A percentile compares a stretch with the other conserved stretches of the same genome.
Evolutionary conservation across 768 basidiomycete species (phyloP).

Genomic region (Multifurca ochricompacta): DNA sequence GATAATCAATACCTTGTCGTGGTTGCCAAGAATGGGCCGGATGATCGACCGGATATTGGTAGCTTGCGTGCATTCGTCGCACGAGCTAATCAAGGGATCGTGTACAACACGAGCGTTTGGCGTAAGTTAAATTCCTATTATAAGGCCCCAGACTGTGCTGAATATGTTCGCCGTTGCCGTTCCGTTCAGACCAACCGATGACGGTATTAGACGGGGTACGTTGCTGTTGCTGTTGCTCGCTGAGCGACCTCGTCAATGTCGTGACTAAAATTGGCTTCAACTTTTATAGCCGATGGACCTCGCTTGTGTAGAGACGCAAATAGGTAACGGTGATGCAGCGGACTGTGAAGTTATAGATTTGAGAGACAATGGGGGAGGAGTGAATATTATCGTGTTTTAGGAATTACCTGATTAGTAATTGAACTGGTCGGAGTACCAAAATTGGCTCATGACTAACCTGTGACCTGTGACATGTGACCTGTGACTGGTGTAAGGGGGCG

Average conservation of each 20-base stretch:
- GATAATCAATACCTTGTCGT: slow-evolving; percentile 70
- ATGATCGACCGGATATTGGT: slow-evolving; percentile 69
- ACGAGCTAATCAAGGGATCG: slow-evolving; percentile 72
- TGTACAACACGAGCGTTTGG: slow-evolving; percentile 81
- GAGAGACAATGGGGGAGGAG: slow-evolving; percentile 32
- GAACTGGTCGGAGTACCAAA: slow-evolving; percentile 15
- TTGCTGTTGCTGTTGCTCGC: slow-evolving; percentile 3
- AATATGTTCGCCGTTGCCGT: too few relatives aligned
- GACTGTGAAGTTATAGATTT: slow-evolving; percentile 84
- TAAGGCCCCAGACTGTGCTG: not conserved
- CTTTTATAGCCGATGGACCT: slow-evolving; percentile 58
- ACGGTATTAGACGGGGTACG: slow-evolving; percentile 66
- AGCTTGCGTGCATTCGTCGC: slow-evolving; percentile 81
- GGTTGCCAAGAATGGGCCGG: slow-evolving; percentile 69
- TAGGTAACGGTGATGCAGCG: slow-evolving; percentile 63
- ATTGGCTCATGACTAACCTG: not conserved
- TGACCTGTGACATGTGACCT: too few relatives aligned
- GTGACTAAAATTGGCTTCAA: not conserved
- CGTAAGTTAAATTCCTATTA: slow-evolving; percentile 48
- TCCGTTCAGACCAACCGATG: slow-evolving; percentile 81
- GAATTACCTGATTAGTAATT: not conserved
- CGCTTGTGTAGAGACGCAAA: slow-evolving; percentile 89
- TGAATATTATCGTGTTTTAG: slow-evolving; percentile 18
- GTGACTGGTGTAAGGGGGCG: too few relatives aligned
- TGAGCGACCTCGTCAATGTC: not conserved